phyloP scores from a whole-genome alignment of 1,139 yeast species.

The Meyerozyma carpophila region DNA sequence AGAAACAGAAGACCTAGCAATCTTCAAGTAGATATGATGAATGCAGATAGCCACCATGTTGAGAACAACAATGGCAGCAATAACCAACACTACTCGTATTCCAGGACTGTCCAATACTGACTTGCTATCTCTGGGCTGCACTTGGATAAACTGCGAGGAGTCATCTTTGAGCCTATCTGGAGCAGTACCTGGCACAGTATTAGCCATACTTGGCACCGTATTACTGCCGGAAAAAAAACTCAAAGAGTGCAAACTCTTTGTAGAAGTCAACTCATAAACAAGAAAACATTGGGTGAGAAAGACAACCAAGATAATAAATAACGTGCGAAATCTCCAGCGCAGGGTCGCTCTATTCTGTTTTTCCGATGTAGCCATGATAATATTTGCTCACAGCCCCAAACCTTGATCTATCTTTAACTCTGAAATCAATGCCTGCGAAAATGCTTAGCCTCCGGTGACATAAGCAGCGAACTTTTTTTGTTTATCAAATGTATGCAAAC shows the following conservation, averaged over 20 bases:
- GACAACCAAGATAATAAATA: too few relatives aligned
- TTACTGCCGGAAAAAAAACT: too few relatives aligned
- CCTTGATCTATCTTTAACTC: background rate
- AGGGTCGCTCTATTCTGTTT: too few relatives aligned
- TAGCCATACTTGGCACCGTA: too few relatives aligned
- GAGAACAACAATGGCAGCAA: constrained; percentile 10
- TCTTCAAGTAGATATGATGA: constrained; percentile 10
- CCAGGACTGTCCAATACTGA: background rate
- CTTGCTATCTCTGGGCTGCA: background rate
- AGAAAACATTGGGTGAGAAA: background rate
- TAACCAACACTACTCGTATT: constrained; percentile 8
- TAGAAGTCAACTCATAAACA: background rate
- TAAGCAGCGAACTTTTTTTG: background rate
- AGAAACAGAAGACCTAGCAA: constrained; percentile 6
- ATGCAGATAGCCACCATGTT: constrained; percentile 9
- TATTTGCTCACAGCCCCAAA: too few relatives aligned
- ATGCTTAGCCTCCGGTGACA: too few relatives aligned
- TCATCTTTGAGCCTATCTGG: background rate
- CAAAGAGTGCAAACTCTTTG: too few relatives aligned
- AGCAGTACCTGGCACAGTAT: background rate
- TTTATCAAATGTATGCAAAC: background rate
- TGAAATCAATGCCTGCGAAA: too few relatives aligned
- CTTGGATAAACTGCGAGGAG: background rate
- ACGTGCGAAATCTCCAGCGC: too few relatives aligned
- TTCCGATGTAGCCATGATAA: too few relatives aligned